These are phyloP conservation scores for Scheffersomyces segobiensis DNA, from an alignment of 1,139 yeast species.

Conservation along the genomic window DNA sequence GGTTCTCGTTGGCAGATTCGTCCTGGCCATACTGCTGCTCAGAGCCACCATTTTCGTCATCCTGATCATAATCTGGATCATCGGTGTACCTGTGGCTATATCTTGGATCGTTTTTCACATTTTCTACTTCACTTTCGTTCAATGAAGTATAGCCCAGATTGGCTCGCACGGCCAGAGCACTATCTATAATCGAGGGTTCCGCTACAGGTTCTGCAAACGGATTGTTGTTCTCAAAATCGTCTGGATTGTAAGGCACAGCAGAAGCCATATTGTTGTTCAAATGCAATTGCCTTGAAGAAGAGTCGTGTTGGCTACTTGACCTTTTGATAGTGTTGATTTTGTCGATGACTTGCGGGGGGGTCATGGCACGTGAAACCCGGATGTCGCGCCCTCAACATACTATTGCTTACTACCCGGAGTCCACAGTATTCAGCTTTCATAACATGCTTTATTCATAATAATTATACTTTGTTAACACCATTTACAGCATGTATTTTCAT, in stretches of 20 bases:
- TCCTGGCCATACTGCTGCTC: conserved; percentile 3
- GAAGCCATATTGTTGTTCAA: conserved; percentile 42
- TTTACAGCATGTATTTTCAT: too few species aligned
- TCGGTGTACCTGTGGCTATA: conserved; percentile 7
- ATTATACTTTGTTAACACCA: too few species aligned
- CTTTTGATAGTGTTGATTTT: not conserved
- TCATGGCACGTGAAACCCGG: not conserved
- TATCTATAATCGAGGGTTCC: not conserved
- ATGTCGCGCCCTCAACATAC: not conserved
- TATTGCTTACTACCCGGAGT: too few species aligned
- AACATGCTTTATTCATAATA: too few species aligned
- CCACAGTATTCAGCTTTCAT: too few species aligned
- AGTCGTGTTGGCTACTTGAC: not conserved
- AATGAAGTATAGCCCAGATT: not conserved
- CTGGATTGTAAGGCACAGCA: conserved; percentile 63
- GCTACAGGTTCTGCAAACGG: conserved; percentile 50
- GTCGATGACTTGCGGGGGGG: not conserved
- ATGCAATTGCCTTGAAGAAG: not conserved
- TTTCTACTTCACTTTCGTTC: not conserved
- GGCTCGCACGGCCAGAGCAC: not conserved
- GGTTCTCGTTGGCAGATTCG: conserved; percentile 4
- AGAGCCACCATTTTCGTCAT: not conserved
- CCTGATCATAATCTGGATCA: not conserved
- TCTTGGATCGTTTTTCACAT: not conserved
- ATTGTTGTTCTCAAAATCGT: conserved; percentile 65